Evolutionary conservation across 2,329 filamentous ascomycete species (phyloP).

Genomic region (Penicillium verrucosum): DNA sequence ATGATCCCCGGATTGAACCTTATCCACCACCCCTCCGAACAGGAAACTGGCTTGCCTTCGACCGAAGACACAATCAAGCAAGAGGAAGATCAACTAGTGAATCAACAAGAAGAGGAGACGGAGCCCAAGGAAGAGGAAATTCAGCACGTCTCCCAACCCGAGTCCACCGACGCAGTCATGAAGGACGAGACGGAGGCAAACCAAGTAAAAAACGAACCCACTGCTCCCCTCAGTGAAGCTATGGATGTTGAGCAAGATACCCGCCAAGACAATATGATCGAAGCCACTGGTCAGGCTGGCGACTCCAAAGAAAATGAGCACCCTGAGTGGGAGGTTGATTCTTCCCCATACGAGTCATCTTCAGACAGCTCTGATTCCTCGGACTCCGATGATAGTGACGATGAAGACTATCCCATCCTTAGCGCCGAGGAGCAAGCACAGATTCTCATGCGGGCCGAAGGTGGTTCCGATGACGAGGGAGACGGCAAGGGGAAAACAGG

Average conservation of each 20-base stretch:
- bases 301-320: constrained; percentile 49
- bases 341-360: constrained; percentile 69
- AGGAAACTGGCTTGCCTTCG: constrained; percentile 4
- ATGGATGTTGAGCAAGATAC: constrained; percentile 29
- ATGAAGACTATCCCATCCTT: constrained; percentile 66
- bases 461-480: constrained; percentile 73
- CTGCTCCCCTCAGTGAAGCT: constrained; percentile 14
- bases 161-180: not conserved
- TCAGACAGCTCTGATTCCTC: constrained; percentile 59
- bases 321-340: constrained; percentile 82
- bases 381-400: constrained; percentile 55
- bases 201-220: not conserved
- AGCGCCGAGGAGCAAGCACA: constrained; percentile 78
- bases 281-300: constrained; percentile 2
- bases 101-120: not conserved
- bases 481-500: constrained; percentile 48
- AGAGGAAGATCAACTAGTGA: not conserved
- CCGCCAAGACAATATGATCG: constrained; percentile 5
- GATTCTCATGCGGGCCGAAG: constrained; percentile 79
- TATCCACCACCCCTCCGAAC: constrained; percentile 23
- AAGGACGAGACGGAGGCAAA: constrained; percentile 2
- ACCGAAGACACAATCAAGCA: not conserved
- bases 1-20: constrained; percentile 39
- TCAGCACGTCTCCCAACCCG: not conserved
- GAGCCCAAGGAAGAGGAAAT: not conserved